Evolutionary conservation across 2,329 filamentous ascomycete species (phyloP).

Genomic region (Chalaropsis thielavioides): DNA sequence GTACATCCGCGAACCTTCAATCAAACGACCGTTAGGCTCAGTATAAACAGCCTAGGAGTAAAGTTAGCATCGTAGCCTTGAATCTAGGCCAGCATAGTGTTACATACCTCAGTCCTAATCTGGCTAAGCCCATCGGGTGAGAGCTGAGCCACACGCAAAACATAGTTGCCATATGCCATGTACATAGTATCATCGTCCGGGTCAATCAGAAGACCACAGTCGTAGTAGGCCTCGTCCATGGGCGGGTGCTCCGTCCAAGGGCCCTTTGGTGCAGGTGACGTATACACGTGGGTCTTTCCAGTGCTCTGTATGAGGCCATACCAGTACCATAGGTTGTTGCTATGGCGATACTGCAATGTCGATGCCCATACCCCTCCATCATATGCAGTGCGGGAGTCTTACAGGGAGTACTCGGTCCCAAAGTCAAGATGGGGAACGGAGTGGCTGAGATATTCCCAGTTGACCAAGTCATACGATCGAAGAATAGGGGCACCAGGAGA

Average conservation of each 20-base stretch:
- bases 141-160: constrained; percentile 36
- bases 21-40: constrained; percentile 20
- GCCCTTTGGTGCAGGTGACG: constrained; percentile 20
- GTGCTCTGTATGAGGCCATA: constrained; percentile 19
- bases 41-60: constrained; percentile 19
- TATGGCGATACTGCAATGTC: constrained; percentile 14
- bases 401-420: constrained; percentile 7
- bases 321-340: constrained; percentile 18
- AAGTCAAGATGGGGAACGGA: constrained; percentile 1
- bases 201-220: constrained; percentile 42
- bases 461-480: constrained; percentile 25
- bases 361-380: constrained; percentile 14
- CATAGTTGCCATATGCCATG: constrained; percentile 27
- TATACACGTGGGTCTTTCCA: constrained; percentile 21
- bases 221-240: constrained; percentile 32
- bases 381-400: constrained; percentile 17
- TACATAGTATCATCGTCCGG: constrained; percentile 43
- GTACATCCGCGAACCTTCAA: constrained; percentile 29
- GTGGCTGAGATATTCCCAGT: constrained; percentile 24
- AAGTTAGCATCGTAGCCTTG: constrained; percentile 20
- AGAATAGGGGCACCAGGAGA: constrained; percentile 38
- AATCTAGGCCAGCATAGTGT: constrained; percentile 20
- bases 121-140: constrained; percentile 28
- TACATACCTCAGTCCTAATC: constrained; percentile 23
- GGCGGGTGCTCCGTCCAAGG: constrained; percentile 22